These are phyloP conservation scores for Xylaria sp. DNA, from an alignment of 495 filamentous ascomycete species.

Conservation along the genomic window DNA sequence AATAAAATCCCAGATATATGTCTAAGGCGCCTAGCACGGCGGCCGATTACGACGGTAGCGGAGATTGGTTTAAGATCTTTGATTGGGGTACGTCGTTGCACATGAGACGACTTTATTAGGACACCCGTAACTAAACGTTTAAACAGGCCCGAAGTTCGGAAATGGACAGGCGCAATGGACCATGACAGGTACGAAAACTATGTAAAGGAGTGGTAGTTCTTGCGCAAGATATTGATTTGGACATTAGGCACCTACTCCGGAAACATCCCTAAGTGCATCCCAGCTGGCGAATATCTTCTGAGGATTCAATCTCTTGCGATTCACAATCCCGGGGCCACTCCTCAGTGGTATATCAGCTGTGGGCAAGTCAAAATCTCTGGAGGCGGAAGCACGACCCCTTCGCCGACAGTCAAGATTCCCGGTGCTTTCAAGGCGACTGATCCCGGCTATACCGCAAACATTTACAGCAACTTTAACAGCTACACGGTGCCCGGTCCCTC, in stretches of 20 bases:
- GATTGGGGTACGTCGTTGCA: slow-evolving; percentile 45
- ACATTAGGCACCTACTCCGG: slow-evolving; percentile 52
- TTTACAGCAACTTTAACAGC: slow-evolving; percentile 39
- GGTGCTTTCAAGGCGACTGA: slow-evolving; percentile 62
- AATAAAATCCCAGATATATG: slow-evolving; percentile 46
- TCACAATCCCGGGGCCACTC: slow-evolving; percentile 61
- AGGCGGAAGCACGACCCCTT: slow-evolving; percentile 56
- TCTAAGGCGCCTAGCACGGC: slow-evolving; percentile 56
- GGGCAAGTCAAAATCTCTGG: slow-evolving; percentile 65
- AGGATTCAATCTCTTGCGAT: slow-evolving; percentile 68
- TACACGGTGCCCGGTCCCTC: slow-evolving; percentile 39
- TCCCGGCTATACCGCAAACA: slow-evolving; percentile 52
- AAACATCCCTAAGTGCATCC: slow-evolving; percentile 61
- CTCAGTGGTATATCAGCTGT: slow-evolving; percentile 64
- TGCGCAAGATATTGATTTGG: neutral
- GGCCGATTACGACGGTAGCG: slow-evolving; percentile 55
- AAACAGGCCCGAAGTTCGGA: slow-evolving; percentile 43
- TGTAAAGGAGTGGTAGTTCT: neutral
- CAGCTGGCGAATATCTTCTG: slow-evolving; percentile 66
- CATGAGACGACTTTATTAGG: slow-evolving; percentile 13
- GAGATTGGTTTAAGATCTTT: slow-evolving; percentile 62
- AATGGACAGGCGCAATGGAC: slow-evolving; percentile 48
- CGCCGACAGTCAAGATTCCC: slow-evolving; percentile 57
- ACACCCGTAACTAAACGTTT: neutral
- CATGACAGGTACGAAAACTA: slow-evolving; percentile 43